Conservation (phyloP, 176 grass and related monocot species). For the Oryza meridionalis region DNA sequence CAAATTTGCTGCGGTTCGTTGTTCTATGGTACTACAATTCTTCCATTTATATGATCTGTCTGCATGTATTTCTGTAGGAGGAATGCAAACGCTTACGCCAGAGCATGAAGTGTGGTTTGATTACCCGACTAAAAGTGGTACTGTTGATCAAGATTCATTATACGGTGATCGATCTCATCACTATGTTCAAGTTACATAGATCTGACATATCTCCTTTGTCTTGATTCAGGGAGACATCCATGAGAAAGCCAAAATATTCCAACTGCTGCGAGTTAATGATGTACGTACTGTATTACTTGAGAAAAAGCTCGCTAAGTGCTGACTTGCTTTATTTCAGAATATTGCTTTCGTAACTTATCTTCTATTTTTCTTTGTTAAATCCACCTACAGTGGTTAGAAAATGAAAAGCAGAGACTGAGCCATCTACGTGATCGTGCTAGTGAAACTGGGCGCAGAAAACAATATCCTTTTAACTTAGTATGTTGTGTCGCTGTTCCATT, state of each 20-base stretch:
- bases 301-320: conserved; percentile 20
- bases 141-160: conserved; percentile 45
- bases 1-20: conserved; percentile 23
- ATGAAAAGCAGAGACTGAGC: conserved; percentile 83
- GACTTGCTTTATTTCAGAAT: conserved; percentile 31
- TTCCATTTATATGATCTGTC: conserved; percentile 44
- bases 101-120: conserved; percentile 77
- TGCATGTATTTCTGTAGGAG: conserved; percentile 61
- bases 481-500: conserved; percentile 33
- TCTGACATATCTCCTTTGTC: conserved; percentile 40
- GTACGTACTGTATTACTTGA: conserved; percentile 53
- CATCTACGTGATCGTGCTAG: conserved; percentile 98
- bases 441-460: conserved; percentile 93
- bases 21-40: not conserved
- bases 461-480: conserved; percentile 89
- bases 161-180: conserved; percentile 28
- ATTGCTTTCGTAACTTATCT: conserved; percentile 31
- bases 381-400: conserved; percentile 77
- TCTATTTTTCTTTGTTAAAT: conserved; percentile 38
- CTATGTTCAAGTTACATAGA: conserved; percentile 1
- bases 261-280: conserved; percentile 80
- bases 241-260: conserved; percentile 75
- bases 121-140: conserved; percentile 92
- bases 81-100: conserved; percentile 89
- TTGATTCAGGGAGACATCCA: conserved; percentile 70